These are phyloP conservation scores for Gossypium aridum DNA, from an alignment of 441 rosid genomes.

Conservation along the genomic window DNA sequence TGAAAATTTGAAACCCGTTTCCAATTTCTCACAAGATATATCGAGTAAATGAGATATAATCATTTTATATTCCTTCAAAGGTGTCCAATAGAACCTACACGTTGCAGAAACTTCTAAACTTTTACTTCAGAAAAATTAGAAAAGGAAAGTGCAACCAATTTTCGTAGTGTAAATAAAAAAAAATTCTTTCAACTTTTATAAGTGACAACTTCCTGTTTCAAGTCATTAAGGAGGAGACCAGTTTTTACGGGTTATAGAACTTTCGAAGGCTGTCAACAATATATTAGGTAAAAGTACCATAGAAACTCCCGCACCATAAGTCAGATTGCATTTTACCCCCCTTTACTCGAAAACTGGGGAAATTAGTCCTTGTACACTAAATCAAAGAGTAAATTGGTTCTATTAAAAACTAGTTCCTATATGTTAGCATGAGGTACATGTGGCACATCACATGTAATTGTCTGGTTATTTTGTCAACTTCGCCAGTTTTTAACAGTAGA, in stretches of 20 bases:
- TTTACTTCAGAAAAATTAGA: neutral
- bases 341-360: too few species aligned
- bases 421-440: too few species aligned
- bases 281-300: too few species aligned
- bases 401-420: too few species aligned
- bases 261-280: neutral
- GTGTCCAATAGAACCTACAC: neutral
- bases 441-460: too few species aligned
- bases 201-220: conserved; percentile 2
- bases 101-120: neutral
- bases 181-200: neutral
- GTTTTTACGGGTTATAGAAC: neutral
- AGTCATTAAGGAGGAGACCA: neutral
- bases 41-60: neutral
- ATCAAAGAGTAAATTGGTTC: too few species aligned
- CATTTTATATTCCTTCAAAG: neutral
- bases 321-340: too few species aligned
- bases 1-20: neutral
- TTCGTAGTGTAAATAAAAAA: neutral
- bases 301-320: too few species aligned
- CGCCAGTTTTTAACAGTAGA: too few species aligned
- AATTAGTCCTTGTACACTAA: too few species aligned
- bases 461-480: too few species aligned
- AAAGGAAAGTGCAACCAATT: neutral
- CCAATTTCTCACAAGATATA: neutral